phyloP scores from a whole-genome alignment of 192 early-diverging fungal species.

The Coemansia aciculifera region DNA sequence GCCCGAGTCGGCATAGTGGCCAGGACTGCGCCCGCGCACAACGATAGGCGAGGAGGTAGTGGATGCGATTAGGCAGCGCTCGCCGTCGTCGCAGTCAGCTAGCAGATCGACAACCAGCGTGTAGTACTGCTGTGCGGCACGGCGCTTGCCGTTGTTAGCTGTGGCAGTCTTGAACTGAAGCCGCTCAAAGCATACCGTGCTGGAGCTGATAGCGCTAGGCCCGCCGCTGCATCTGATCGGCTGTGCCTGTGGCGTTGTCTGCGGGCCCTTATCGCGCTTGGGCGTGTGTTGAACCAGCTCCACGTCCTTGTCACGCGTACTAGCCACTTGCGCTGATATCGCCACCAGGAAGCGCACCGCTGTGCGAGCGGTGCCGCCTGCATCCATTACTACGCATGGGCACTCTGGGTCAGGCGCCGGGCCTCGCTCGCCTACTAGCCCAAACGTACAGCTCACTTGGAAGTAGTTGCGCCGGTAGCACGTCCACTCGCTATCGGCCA shows the following conservation, averaged over 20 bases:
- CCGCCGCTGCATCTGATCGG: slow-evolving; percentile 60
- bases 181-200: slow-evolving; percentile 81
- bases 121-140: slow-evolving; percentile 95
- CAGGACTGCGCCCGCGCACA: slow-evolving; percentile 90
- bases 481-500: slow-evolving; percentile 87
- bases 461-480: slow-evolving; percentile 97
- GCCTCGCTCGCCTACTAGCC: slow-evolving; percentile 34
- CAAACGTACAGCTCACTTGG: slow-evolving; percentile 63
- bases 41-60: slow-evolving; percentile 80
- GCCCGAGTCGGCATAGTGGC: slow-evolving; percentile 77
- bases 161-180: slow-evolving; percentile 98
- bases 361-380: slow-evolving; percentile 42
- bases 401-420: slow-evolving; percentile 56
- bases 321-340: slow-evolving; percentile 72
- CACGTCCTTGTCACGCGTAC: slow-evolving; percentile 66
- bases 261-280: slow-evolving; percentile 93
- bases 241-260: slow-evolving; percentile 66
- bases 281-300: slow-evolving; percentile 87
- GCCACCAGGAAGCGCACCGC: slow-evolving; percentile 74
- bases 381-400: slow-evolving; percentile 68
- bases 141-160: slow-evolving; percentile 90
- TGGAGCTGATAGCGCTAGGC: slow-evolving; percentile 34
- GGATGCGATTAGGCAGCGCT: slow-evolving; percentile 62
- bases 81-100: slow-evolving; percentile 67
- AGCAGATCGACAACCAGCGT: slow-evolving; percentile 77